Evolutionary conservation across 1,284 basidiomycete species (phyloP).

Genomic region (Naganishia sp.): DNA sequence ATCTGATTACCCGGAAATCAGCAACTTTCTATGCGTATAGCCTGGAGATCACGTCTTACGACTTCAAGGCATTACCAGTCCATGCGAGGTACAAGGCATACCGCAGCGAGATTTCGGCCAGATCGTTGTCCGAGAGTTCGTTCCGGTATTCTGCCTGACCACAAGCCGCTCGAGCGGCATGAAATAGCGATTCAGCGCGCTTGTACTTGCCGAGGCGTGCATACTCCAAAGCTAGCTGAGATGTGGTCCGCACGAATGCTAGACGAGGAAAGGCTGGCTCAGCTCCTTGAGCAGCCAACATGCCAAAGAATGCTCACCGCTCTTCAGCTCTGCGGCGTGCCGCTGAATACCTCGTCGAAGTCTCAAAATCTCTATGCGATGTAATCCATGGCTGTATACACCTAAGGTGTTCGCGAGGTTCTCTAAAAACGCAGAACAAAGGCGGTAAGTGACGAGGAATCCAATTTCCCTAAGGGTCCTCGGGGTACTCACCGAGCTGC

Average conservation of each 20-base stretch:
- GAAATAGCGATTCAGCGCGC: conserved; percentile 66
- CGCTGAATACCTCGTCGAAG: conserved; percentile 27
- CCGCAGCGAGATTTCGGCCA: conserved; percentile 63
- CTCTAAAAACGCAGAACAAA: neutral
- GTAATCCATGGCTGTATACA: conserved; percentile 25
- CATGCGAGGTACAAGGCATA: conserved; percentile 68
- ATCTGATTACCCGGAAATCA: conserved; percentile 50
- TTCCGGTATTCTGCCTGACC: conserved; percentile 45
- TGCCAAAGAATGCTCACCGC: conserved; percentile 4
- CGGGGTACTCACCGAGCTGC: conserved; percentile 10
- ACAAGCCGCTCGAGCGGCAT: conserved; percentile 59
- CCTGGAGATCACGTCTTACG: conserved; percentile 55
- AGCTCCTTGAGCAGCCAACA: conserved; percentile 57
- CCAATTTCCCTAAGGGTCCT: neutral
- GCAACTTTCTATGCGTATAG: too few relatives aligned
- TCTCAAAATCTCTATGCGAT: conserved; percentile 26
- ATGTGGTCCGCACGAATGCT: conserved; percentile 69
- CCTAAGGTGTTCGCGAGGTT: conserved; percentile 22
- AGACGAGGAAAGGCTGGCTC: conserved; percentile 10
- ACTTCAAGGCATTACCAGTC: conserved; percentile 63
- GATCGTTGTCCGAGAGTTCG: conserved; percentile 42
- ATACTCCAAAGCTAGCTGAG: conserved; percentile 75
- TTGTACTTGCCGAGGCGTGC: conserved; percentile 70
- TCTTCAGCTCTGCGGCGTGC: conserved; percentile 10
- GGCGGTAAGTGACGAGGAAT: neutral